Base-by-base conservation (phyloP, 345 rosid species). In the Cardamine chenopodiifolia region DNA sequence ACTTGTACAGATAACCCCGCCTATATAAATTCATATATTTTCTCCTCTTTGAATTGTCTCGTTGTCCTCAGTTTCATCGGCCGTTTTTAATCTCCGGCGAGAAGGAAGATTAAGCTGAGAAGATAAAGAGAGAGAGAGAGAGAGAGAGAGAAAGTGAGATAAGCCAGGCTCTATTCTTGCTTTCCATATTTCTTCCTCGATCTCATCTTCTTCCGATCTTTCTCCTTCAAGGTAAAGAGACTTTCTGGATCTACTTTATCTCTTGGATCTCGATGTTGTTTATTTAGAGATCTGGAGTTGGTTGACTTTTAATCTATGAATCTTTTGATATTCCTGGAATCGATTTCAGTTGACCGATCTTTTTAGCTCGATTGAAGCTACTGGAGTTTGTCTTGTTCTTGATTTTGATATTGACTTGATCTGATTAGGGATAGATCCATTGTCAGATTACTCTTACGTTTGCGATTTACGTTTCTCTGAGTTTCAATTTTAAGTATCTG, bases 81-180 rank as follows among this genome's bases (percentile, higher is more conserved):
- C 68, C 77, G 73, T 65, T 70, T 49, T 5, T 8, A 9, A 37
- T 71, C 77, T 65, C 77, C 81, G 77, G 81, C 63, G 69, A 72
- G 63, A 37, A 47, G 64, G 32, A 48, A 70, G 66, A 70, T 56
- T 7, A 34, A 18, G 19, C 39, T 8, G 19, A 14, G 70, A 73
- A 58, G 63, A 17, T 4, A 14, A 25, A 23, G n/a, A 23, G 3
- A 23, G 26, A 23, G 32, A 29, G 4, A 19, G 39, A 15, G 26
- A 10, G 12, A 3, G 20, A 70, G 65, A 15, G 34, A 37, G 35
- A 20, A 47, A 28, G 14, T 20, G 19, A 72, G 44, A 62, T 17
- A 44, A 62, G 3, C 17, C 59, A 53, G 71, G 44, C 54, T 50
- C 25, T 52, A 52, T 67, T 35, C 32, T 44, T 13, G 19, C 58